Percentiles rank a stretch among this genome's conserved stretches.
phyloP scores from a whole-genome alignment of 2,329 filamentous ascomycete species.

The Xylaria sp. region DNA sequence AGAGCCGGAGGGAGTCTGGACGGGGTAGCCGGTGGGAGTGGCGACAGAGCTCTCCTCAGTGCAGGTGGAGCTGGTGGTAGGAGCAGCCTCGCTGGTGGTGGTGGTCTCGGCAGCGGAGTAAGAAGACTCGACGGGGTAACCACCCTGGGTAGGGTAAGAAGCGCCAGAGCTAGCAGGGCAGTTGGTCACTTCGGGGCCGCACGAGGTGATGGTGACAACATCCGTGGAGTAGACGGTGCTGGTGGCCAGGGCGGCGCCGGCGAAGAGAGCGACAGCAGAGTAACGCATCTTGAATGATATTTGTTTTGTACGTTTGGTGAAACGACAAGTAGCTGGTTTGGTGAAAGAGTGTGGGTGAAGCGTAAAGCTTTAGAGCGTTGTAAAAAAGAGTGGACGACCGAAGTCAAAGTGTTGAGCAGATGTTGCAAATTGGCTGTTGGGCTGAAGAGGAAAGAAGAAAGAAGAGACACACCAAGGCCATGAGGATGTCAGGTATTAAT shows the following conservation, averaged over 20 bases:
- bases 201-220: constrained; percentile 70
- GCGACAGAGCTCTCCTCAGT: background rate
- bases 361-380: constrained; percentile 46
- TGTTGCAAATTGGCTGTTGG: constrained; percentile 56
- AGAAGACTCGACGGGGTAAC: constrained; percentile 51
- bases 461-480: constrained; percentile 36
- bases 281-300: constrained; percentile 70
- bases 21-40: constrained; percentile 9
- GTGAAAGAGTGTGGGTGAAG: constrained; percentile 49
- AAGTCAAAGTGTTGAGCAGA: constrained; percentile 59
- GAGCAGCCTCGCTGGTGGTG: constrained; percentile 23
- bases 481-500: constrained; percentile 60
- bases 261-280: constrained; percentile 63
- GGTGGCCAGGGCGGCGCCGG: constrained; percentile 56
- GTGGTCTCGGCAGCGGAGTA: constrained; percentile 27
- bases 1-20: constrained; percentile 6
- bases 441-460: constrained; percentile 52
- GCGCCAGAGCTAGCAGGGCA: constrained; percentile 59
- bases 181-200: constrained; percentile 68
- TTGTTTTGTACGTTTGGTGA: constrained; percentile 43
- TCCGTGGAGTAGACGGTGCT: constrained; percentile 67
- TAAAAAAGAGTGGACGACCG: constrained; percentile 67
- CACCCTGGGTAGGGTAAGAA: constrained; percentile 51
- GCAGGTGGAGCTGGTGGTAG: constrained; percentile 19
- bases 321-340: constrained; percentile 45